Conservation (phyloP, 495 filamentous ascomycete genomes). For the Penicillium paradoxum region DNA sequence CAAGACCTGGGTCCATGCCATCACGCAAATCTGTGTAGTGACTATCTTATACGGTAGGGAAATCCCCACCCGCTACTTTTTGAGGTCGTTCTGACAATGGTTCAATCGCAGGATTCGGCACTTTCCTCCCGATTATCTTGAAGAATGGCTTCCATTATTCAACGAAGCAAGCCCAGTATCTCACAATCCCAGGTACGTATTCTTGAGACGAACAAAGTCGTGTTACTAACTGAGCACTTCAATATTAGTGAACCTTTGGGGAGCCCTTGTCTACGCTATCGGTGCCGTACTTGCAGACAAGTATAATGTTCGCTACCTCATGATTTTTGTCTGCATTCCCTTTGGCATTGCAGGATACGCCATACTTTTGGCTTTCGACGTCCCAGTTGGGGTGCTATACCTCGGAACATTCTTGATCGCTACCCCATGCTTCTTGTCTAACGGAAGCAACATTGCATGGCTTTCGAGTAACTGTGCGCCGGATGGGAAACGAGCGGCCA, state of each 20-base stretch:
- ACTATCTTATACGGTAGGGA: not conserved
- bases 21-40: not conserved
- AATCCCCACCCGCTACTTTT: not conserved
- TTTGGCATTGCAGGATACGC: constrained; percentile 6
- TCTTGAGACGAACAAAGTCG: not conserved
- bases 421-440: not conserved
- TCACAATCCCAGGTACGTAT: constrained; percentile 3
- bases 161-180: constrained; percentile 7
- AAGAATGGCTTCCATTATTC: constrained; percentile 6
- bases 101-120: constrained; percentile 4
- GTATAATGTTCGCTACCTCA: not conserved
- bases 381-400: constrained; percentile 5
- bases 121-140: constrained; percentile 7
- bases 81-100: not conserved
- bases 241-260: constrained; percentile 5
- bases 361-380: not conserved
- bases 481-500: constrained; percentile 40
- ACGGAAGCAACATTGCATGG: constrained; percentile 7
- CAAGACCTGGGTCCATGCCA: not conserved
- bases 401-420: constrained; percentile 9
- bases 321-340: not conserved
- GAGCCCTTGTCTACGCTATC: constrained; percentile 5
- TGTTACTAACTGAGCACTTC: not conserved
- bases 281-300: not conserved
- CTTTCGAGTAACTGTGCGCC: constrained; percentile 19